Percentiles rank a stretch among this genome's conserved stretches.
Conservation (phyloP, 441 rosid species). For the Flueggea neowawraea region DNA sequence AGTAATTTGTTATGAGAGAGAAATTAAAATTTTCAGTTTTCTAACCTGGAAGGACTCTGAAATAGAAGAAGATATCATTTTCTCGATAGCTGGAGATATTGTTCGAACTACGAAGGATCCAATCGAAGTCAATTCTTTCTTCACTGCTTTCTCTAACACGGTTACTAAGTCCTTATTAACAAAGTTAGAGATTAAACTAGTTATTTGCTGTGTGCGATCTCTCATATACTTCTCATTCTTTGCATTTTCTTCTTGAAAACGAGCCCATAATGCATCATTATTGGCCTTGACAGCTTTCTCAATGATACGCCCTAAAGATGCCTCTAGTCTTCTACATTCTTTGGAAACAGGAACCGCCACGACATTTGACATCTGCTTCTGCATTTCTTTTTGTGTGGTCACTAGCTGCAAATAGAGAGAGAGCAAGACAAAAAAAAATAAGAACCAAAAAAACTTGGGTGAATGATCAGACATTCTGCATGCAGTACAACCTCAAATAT, state of each 20-base stretch:
- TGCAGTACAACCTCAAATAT: background rate
- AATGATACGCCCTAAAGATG: slow-evolving; percentile 60
- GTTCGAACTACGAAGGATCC: slow-evolving; percentile 59
- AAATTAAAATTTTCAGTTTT: background rate
- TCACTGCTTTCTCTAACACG: slow-evolving; percentile 62
- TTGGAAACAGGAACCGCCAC: slow-evolving; percentile 52
- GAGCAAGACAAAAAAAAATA: slow-evolving; percentile 1
- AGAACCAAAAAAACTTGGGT: background rate
- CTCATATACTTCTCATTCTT: slow-evolving; percentile 62
- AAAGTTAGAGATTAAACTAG: slow-evolving; percentile 46
- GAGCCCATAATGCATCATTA: slow-evolving; percentile 83
- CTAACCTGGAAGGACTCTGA: slow-evolving; percentile 89
- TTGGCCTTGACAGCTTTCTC: slow-evolving; percentile 75
- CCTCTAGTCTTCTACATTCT: slow-evolving; percentile 85
- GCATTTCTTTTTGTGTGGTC: slow-evolving; percentile 76
- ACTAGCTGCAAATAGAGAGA: slow-evolving; percentile 41
- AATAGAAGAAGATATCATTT: slow-evolving; percentile 60
- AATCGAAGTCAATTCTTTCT: slow-evolving; percentile 63
- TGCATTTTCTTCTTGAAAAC: slow-evolving; percentile 68
- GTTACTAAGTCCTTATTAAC: slow-evolving; percentile 65
- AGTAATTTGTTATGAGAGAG: background rate
- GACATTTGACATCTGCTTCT: slow-evolving; percentile 63
- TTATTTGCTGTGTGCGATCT: slow-evolving; percentile 59
- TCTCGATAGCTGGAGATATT: slow-evolving; percentile 67
- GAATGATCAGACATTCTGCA: background rate